Conservation (phyloP, 257 asterid species). For the Solanum paucissectum region DNA sequence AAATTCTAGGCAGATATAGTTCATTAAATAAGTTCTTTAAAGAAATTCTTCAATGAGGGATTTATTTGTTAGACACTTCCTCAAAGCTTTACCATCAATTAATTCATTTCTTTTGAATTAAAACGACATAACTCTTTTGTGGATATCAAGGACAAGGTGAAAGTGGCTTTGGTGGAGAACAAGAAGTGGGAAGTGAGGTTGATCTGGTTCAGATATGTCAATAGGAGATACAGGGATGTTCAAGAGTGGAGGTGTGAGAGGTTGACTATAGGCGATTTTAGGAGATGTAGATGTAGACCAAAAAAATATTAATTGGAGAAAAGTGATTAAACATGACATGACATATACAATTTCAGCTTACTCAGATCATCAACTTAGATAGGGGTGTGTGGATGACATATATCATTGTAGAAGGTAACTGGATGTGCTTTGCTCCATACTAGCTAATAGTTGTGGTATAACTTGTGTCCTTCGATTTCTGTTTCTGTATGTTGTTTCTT, state of each 20-base stretch:
- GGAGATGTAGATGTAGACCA: accelerated
- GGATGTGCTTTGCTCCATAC: not conserved
- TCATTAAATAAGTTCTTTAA: not conserved
- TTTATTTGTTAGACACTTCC: not conserved
- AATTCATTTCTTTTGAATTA: not conserved
- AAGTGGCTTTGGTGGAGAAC: no score
- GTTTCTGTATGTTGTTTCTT: not conserved
- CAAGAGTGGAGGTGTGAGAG: not conserved
- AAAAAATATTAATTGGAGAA: no score
- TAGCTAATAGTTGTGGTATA: not conserved
- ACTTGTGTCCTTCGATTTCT: not conserved
- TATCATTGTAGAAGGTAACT: not conserved
- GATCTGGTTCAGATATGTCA: not conserved
- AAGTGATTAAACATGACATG: not conserved
- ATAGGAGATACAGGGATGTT: not conserved
- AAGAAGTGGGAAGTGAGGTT: no score
- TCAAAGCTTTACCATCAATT: not conserved
- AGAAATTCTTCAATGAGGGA: not conserved
- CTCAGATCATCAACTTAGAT: not conserved
- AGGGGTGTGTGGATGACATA: not conserved
- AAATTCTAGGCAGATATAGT: no score
- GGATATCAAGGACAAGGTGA: not conserved
- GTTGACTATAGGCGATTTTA: not conserved
- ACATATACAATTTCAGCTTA: not conserved
- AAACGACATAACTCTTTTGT: not conserved